Base-by-base conservation (phyloP, 2,329 filamentous ascomycete genomes). In the Helminthosporium solani region DNA sequence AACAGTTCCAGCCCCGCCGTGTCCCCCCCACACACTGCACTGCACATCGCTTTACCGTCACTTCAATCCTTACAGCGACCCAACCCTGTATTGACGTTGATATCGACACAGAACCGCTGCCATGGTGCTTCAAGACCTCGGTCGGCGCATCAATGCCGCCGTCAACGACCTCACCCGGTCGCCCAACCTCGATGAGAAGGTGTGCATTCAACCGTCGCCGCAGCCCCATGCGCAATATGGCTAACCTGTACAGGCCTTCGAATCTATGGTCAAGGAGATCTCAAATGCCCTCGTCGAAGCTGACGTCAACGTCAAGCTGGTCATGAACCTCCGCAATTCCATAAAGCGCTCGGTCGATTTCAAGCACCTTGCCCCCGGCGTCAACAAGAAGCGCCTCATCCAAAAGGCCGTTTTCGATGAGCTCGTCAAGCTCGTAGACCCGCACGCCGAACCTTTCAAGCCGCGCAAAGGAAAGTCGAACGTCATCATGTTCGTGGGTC, bases 81-180 rank as follows among this genome's bases (percentile, higher is more conserved):
- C n/a, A n/a, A n/a, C n/a, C n/a, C n/a, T n/a, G n/a, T n/a, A n/a
- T n/a, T n/a, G n/a, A n/a, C n/a, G n/a, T 48, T 25, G 39, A 31
- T 44, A 34, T 33, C 34, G 18, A 40, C 20, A 41, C 52, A 52
- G 48, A 54, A 52, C 55, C 56, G 53, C 57, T 51, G 52, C 51
- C 56, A 99, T 99, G 94, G 94, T 99, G 81, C 87, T 99, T 68
- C 91, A 96, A 84, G 94, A 99, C 82, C 83, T 99, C 49, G 94
- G 94, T 63, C 90, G 92, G 79, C 94, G 94, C 76, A 97, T 99
- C 73, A 97, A 96, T 76, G 84, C 90, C 79, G 94, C 94, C 64
- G 88, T 99, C 76, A 87, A 85, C 54, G 92, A 96, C 76, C 81
- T 97, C 64, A 96, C 92, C 49, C 82, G 92, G 65, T 90, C 94